phyloP scores from a whole-genome alignment of 495 filamentous ascomycete species.

The Aspergillus avenaceus region DNA sequence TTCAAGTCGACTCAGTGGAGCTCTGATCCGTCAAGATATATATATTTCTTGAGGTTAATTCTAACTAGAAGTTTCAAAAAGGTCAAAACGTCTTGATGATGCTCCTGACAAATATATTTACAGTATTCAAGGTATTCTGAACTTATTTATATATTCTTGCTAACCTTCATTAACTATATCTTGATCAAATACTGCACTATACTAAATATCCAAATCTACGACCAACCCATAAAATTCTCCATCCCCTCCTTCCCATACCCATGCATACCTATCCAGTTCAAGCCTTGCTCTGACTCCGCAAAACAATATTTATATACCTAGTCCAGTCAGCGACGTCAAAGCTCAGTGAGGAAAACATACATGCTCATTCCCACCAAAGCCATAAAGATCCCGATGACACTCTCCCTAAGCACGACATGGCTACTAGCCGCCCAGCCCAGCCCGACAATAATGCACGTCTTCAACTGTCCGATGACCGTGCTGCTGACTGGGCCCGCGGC shows the following conservation, averaged over 20 bases:
- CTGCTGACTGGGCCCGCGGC: conserved; percentile 65
- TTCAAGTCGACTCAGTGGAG: no score
- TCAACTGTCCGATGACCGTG: conserved; percentile 64
- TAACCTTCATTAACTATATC: no score
- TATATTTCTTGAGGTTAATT: no score
- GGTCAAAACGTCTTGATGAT: no score
- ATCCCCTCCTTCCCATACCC: background rate
- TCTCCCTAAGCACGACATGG: conserved; percentile 20
- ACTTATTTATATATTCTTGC: no score
- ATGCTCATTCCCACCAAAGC: conserved; percentile 23
- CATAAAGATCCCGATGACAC: conserved; percentile 23
- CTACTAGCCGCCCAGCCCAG: conserved; percentile 32
- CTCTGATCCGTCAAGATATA: no score
- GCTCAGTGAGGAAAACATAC: conserved; percentile 19
- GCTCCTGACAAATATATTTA: no score
- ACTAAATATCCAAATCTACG: background rate
- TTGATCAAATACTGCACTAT: no score
- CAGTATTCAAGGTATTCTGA: no score
- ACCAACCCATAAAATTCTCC: background rate
- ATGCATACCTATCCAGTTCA: background rate
- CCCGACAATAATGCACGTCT: conserved; percentile 40
- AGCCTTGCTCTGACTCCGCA: conserved; percentile 4
- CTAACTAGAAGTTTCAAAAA: no score
- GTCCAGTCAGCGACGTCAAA: background rate
- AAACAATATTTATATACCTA: conserved; percentile 19